Percentiles rank a stretch among this genome's conserved stretches.
Conservation (phyloP, 768 basidiomycete species). For the Amanita thiersii region DNA sequence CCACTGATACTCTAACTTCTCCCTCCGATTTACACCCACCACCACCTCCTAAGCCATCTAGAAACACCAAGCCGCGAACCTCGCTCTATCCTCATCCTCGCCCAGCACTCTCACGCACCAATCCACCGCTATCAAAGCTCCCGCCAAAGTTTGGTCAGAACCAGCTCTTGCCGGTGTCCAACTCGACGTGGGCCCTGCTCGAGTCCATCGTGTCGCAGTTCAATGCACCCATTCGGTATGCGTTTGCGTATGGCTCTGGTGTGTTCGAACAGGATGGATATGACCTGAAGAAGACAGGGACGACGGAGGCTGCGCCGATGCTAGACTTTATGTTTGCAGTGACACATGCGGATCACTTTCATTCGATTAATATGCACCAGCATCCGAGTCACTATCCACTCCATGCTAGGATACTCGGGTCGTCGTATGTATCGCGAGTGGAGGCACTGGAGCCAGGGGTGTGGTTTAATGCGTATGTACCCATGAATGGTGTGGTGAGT, state of each 20-base stretch:
- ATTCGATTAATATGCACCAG: constrained; percentile 92
- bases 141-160: constrained; percentile 74
- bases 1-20: constrained; percentile 32
- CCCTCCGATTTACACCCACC: constrained; percentile 27
- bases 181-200: constrained; percentile 71
- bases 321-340: constrained; percentile 97
- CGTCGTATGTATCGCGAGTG: constrained; percentile 69
- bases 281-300: constrained; percentile 18
- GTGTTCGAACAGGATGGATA: constrained; percentile 93
- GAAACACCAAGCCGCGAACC: constrained; percentile 9
- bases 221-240: constrained; percentile 89
- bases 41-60: constrained; percentile 20
- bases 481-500: constrained; percentile 78
- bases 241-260: constrained; percentile 95
- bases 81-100: constrained; percentile 41
- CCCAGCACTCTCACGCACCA: constrained; percentile 28
- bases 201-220: constrained; percentile 76
- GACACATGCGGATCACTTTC: constrained; percentile 88
- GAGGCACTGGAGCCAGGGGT: constrained; percentile 78
- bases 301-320: constrained; percentile 52
- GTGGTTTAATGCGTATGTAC: constrained; percentile 94
- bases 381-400: constrained; percentile 88
- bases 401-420: constrained; percentile 79
- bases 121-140: constrained; percentile 39
- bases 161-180: constrained; percentile 72